Conservation (phyloP, 2,329 filamentous ascomycete species). For the Stemphylium vesicarium region DNA sequence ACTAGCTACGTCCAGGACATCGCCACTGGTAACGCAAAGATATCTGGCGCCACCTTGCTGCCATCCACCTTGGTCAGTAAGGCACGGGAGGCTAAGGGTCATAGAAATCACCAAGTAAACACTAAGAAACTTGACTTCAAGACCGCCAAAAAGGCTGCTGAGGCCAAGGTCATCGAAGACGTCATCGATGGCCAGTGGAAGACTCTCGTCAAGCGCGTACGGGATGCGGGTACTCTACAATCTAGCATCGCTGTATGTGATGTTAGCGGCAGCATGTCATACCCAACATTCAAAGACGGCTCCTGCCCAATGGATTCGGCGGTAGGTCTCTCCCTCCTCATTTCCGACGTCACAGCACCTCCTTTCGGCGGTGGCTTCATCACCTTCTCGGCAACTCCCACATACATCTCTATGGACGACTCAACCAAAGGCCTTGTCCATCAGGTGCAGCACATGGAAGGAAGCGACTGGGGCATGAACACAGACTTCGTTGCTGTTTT, state of each 20-base stretch:
- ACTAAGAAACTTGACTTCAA: neutral
- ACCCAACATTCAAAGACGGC: conserved; percentile 51
- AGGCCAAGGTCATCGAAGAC: conserved; percentile 41
- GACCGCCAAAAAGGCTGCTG: conserved; percentile 11
- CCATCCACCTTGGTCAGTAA: conserved; percentile 58
- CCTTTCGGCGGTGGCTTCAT: conserved; percentile 64
- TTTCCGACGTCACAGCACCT: conserved; percentile 60
- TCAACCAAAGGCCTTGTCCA: conserved; percentile 48
- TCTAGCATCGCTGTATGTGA: conserved; percentile 65
- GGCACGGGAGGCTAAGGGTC: conserved; percentile 3
- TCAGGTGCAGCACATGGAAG: conserved; percentile 49
- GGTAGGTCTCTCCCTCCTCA: conserved; percentile 63
- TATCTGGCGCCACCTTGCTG: conserved; percentile 63
- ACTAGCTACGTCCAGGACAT: conserved; percentile 58
- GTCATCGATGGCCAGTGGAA: conserved; percentile 63
- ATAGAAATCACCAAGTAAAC: neutral
- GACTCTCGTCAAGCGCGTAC: conserved; percentile 63
- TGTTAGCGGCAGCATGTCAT: conserved; percentile 61
- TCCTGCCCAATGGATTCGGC: conserved; percentile 61
- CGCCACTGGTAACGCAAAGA: conserved; percentile 55
- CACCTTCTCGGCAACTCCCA: conserved; percentile 57
- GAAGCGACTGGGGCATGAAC: conserved; percentile 50
- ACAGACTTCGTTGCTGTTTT: conserved; percentile 65
- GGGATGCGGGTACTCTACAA: conserved; percentile 60
- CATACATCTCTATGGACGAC: conserved; percentile 49